Evolutionary conservation across 805 yeast species (phyloP).

Genomic region (Candida chauliodis): DNA sequence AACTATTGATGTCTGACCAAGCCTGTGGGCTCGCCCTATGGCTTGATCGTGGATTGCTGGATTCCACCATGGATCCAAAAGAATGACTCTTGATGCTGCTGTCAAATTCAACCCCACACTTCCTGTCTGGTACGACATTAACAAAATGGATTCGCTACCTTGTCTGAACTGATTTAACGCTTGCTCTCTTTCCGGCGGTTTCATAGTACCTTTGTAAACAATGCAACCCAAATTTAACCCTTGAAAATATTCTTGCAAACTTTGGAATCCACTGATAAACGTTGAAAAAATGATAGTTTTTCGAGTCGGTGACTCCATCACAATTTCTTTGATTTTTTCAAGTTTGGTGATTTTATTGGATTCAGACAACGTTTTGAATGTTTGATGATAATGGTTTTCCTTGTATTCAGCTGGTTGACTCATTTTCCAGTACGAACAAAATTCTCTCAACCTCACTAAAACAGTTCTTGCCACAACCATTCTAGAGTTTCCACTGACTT

Average conservation of each 20-base stretch:
- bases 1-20: conserved; percentile 72
- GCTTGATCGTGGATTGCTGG: conserved; percentile 78
- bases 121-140: conserved; percentile 92
- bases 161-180: conserved; percentile 87
- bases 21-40: conserved; percentile 81
- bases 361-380: background rate
- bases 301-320: conserved; percentile 20
- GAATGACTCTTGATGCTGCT: conserved; percentile 86
- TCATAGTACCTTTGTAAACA: conserved; percentile 84
- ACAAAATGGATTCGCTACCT: conserved; percentile 72
- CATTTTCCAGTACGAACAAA: conserved; percentile 30
- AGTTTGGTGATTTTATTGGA: background rate
- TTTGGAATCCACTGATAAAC: conserved; percentile 88
- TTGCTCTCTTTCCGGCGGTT: conserved; percentile 89
- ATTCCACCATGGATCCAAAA: conserved; percentile 89
- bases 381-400: background rate
- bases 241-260: conserved; percentile 74
- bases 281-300: conserved; percentile 77
- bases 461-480: conserved; percentile 22
- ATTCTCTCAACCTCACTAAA: conserved; percentile 34
- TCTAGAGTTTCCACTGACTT: no score
- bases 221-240: conserved; percentile 62
- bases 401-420: background rate
- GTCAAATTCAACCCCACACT: conserved; percentile 96
- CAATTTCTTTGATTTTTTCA: background rate